Conservation (phyloP, 2,329 filamentous ascomycete species). For the Exserohilum turcica region DNA sequence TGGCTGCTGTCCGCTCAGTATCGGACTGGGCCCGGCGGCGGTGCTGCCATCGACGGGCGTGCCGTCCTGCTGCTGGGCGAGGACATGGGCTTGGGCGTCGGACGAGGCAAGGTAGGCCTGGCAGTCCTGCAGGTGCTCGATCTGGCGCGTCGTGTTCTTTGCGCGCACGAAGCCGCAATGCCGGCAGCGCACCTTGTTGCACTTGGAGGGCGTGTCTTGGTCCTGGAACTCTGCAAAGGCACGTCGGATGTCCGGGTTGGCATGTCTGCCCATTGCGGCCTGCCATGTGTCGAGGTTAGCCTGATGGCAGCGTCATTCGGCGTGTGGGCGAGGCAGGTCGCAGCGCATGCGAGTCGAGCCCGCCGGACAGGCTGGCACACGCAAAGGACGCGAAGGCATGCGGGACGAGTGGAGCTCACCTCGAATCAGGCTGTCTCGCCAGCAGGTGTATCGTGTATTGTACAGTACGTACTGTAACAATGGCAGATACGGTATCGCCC, state of each 20-base stretch:
- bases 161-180: conserved; percentile 57
- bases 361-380: not conserved
- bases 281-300: conserved; percentile 20
- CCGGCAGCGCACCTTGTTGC: conserved; percentile 56
- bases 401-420: conserved; percentile 19
- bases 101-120: conserved; percentile 52
- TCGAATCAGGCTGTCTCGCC: conserved; percentile 12
- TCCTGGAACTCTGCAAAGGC: conserved; percentile 50
- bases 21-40: conserved; percentile 36
- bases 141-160: conserved; percentile 58
- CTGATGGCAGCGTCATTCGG: conserved; percentile 5
- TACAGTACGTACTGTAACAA: conserved; percentile 16
- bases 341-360: not conserved
- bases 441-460: conserved; percentile 14
- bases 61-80: conserved; percentile 24
- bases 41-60: conserved; percentile 21
- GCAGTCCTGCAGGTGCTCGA: conserved; percentile 56
- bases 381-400: conserved; percentile 5
- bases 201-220: conserved; percentile 51
- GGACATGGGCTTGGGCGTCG: conserved; percentile 49
- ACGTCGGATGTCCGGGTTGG: conserved; percentile 51
- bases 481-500: conserved; percentile 13
- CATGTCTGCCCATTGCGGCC: conserved; percentile 41
- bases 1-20: conserved; percentile 54
- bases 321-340: not conserved